Evolutionary conservation across 176 grass and related monocot species (phyloP).

Genomic region (Oryza meyeriana): DNA sequence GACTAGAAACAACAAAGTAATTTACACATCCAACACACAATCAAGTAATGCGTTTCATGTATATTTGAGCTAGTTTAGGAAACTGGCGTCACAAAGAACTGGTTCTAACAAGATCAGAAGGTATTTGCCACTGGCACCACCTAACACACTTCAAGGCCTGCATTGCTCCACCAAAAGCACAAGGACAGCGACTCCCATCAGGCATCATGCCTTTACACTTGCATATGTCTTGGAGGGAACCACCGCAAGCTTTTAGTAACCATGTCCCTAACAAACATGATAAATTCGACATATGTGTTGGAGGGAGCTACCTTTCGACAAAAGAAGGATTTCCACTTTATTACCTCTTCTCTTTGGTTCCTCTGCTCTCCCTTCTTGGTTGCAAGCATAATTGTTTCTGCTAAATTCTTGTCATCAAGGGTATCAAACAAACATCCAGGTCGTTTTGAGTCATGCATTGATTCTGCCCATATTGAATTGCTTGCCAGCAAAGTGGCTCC

Average conservation of each 20-base stretch:
- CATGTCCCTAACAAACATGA: constrained; percentile 3
- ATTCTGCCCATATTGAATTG: constrained; percentile 53
- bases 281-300: no score
- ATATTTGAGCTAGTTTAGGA: background rate
- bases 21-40: constrained; percentile 20
- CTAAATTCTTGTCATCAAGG: constrained; percentile 37
- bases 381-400: constrained; percentile 33
- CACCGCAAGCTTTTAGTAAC: no score
- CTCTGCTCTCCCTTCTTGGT: background rate
- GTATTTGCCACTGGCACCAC: constrained; percentile 1
- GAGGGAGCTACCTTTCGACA: background rate
- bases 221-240: background rate
- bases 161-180: constrained; percentile 7
- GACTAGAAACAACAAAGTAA: constrained; percentile 16
- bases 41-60: constrained; percentile 25
- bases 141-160: background rate
- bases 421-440: constrained; percentile 51
- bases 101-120: constrained; percentile 25
- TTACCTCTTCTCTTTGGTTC: constrained; percentile 35
- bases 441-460: constrained; percentile 46
- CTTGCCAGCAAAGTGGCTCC: constrained; percentile 53
- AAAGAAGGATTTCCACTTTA: background rate
- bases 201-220: background rate
- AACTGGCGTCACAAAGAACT: background rate
- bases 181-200: background rate